Evolutionary conservation across 371 early-diverging fungal genomes (phyloP).

Genomic region (Cokeromyces recurvatus): DNA sequence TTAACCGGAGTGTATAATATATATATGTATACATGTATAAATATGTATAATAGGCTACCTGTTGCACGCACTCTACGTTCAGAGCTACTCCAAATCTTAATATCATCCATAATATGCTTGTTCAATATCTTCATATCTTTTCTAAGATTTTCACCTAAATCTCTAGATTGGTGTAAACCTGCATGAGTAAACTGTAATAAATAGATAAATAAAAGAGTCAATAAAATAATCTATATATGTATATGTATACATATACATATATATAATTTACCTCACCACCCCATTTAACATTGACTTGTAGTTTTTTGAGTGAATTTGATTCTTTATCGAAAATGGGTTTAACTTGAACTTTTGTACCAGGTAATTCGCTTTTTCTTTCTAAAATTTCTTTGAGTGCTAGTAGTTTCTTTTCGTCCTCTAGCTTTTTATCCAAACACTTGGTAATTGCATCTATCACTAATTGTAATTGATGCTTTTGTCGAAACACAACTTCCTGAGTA

Average conservation of each 20-base stretch:
- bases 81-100: constrained; percentile 80
- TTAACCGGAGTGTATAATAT: neutral
- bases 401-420: constrained; percentile 58
- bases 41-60: too few relatives aligned
- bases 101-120: constrained; percentile 76
- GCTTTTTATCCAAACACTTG: constrained; percentile 47
- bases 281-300: constrained; percentile 95
- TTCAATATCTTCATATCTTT: constrained; percentile 90
- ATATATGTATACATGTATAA: too few relatives aligned
- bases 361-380: constrained; percentile 69
- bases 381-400: constrained; percentile 75
- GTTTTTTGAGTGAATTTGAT: constrained; percentile 56
- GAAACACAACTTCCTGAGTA: constrained; percentile 78
- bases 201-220: too few relatives aligned
- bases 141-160: constrained; percentile 88
- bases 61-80: constrained; percentile 92
- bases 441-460: constrained; percentile 64
- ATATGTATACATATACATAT: neutral
- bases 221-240: neutral
- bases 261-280: constrained; percentile 74
- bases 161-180: constrained; percentile 84
- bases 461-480: constrained; percentile 69
- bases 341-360: constrained; percentile 92
- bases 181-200: constrained; percentile 87
- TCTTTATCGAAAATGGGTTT: constrained; percentile 75